Conservation (phyloP, 169 alveolate species). For the Eimeria acervulina region DNA sequence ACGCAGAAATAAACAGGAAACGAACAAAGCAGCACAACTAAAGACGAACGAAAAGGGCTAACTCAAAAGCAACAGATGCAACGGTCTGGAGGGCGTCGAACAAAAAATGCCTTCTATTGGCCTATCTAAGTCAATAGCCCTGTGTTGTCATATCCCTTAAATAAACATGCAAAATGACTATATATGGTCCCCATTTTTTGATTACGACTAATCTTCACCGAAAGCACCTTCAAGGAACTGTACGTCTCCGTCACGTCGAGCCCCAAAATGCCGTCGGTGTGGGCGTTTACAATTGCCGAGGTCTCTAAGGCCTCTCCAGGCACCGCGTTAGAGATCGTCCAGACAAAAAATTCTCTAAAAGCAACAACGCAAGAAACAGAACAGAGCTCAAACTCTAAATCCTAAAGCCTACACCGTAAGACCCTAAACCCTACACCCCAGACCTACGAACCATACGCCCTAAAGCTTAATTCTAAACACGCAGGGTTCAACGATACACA, state of each 20-base stretch:
- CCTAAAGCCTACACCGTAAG: neutral
- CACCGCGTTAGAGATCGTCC: constrained; percentile 54
- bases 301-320: constrained; percentile 74
- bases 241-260: constrained; percentile 66
- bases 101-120: too few species aligned
- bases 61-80: neutral
- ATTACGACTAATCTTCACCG: neutral
- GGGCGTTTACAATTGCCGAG: constrained; percentile 75
- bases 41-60: neutral
- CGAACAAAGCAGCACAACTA: neutral
- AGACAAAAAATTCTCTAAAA: constrained; percentile 71
- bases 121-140: too few species aligned
- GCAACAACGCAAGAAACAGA: neutral
- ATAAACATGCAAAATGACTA: too few species aligned
- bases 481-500: neutral
- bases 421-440: too few species aligned
- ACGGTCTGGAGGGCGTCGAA: too few species aligned
- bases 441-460: too few species aligned
- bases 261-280: constrained; percentile 80
- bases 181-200: neutral
- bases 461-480: too few species aligned
- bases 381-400: neutral
- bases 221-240: constrained; percentile 3
- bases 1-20: neutral
- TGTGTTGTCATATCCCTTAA: too few species aligned